Percentiles rank a stretch among this genome's conserved stretches.
Conservation (phyloP, 495 filamentous ascomycete genomes). For the Cladorrhinum samala region DNA sequence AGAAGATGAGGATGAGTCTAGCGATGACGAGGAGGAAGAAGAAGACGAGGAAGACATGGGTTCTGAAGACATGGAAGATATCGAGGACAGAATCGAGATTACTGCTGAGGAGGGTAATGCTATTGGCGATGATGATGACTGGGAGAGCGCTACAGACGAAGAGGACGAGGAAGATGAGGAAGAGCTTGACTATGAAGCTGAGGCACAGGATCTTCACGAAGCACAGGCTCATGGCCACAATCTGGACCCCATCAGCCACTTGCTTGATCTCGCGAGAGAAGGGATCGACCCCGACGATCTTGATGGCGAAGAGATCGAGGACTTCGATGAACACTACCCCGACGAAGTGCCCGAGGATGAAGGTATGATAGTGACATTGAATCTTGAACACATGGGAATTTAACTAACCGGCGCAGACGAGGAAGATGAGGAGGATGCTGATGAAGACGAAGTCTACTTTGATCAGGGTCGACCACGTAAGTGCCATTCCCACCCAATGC, state of each 20-base stretch:
- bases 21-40: slow-evolving; percentile 48
- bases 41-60: slow-evolving; percentile 49
- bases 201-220: slow-evolving; percentile 39
- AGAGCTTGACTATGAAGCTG: slow-evolving; percentile 43
- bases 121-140: slow-evolving; percentile 46
- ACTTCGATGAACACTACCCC: slow-evolving; percentile 54
- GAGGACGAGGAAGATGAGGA: slow-evolving; percentile 51
- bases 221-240: slow-evolving; percentile 16
- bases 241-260: slow-evolving; percentile 32
- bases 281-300: slow-evolving; percentile 29
- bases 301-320: slow-evolving; percentile 41
- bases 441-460: slow-evolving; percentile 59
- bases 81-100: slow-evolving; percentile 50
- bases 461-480: slow-evolving; percentile 65
- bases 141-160: slow-evolving; percentile 55
- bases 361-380: slow-evolving; percentile 31
- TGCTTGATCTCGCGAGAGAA: slow-evolving; percentile 25
- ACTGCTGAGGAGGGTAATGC: slow-evolving; percentile 50
- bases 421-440: slow-evolving; percentile 67
- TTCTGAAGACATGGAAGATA: slow-evolving; percentile 46
- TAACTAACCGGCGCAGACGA: slow-evolving; percentile 47
- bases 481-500: slow-evolving; percentile 25
- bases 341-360: slow-evolving; percentile 61
- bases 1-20: slow-evolving; percentile 47
- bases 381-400: slow-evolving; percentile 16